Base-by-base conservation (phyloP, 225 moss, liverwort and hornwort species). In the Straminergon stramineum region DNA sequence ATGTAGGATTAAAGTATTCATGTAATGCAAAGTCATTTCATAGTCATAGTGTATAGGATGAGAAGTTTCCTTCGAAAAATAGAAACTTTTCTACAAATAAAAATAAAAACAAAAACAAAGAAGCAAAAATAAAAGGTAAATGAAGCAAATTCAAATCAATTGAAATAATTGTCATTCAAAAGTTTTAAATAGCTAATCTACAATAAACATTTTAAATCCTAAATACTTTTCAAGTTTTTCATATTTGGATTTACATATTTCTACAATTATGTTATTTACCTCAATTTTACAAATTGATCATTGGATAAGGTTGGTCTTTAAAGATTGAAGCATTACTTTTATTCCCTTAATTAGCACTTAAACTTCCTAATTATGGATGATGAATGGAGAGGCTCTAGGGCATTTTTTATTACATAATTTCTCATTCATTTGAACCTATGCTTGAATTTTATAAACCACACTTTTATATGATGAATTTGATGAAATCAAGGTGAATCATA, bases 311-410 rank as follows among this genome's bases (percentile, higher is more conserved):
- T 63, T 63, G 30, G 30, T 63, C 63, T 30, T 30, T 30, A 30
- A 63, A 30, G 13, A 30, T 1, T 37, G 20, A 68, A 37, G 37
- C 11, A 68, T 37, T 3, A 20, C 5, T 6, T 20, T 68, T 6
- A 30, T 3, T 14, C 6, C 5, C 6, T 28, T 37, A n/a, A n/a
- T n/a, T n/a, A 67, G 37, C 5, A 2, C 34, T 18, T 5, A 11
- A 68, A 68, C 6, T 37, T 68, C 5, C 60, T 4, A 60, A 60
- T 60, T 60, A 60, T 60, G 21, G 60, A 32, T 16, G 65, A 65
- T 65, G 17, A 32, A 8, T 0, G 17, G 0, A 65, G 8, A 65
- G 4, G 32, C 17, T 32, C 8, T 1, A 5, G 2, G 9, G 8
- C 8, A 17, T 65, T 65, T 65, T 32, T 65, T 2, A 27, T 2